A percentile compares a stretch with the other conserved stretches of the same genome.
phyloP scores from a whole-genome alignment of 805 yeast species.

The Yamadazyma nakazawae region DNA sequence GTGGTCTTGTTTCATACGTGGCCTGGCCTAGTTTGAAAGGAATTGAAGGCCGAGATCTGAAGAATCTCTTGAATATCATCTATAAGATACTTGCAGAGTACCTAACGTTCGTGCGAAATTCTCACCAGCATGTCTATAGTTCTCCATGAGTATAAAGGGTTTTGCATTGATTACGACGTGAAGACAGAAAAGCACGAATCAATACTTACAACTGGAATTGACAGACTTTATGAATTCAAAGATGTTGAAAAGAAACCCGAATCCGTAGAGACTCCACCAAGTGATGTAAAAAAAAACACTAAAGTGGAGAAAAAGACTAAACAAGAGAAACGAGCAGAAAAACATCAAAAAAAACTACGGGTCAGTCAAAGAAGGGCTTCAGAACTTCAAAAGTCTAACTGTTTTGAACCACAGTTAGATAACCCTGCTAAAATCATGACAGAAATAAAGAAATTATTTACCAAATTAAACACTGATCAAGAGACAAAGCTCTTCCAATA shows the following conservation, averaged over 20 bases:
- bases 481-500: slow-evolving; percentile 41
- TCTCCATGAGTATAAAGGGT: slow-evolving; percentile 15
- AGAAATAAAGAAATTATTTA: slow-evolving; percentile 19
- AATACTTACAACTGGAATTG: slow-evolving; percentile 13
- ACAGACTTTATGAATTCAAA: slow-evolving; percentile 5
- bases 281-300: background rate
- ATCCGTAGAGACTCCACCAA: background rate
- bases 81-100: background rate
- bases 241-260: background rate
- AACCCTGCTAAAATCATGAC: background rate
- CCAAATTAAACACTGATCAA: slow-evolving; percentile 13
- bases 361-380: slow-evolving; percentile 7
- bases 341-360: slow-evolving; percentile 10
- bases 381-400: background rate
- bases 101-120: background rate
- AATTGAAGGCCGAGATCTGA: slow-evolving; percentile 5
- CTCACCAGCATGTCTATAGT: slow-evolving; percentile 10
- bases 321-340: slow-evolving; percentile 6
- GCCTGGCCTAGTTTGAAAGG: slow-evolving; percentile 75
- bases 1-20: slow-evolving; percentile 77
- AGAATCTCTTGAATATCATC: slow-evolving; percentile 3
- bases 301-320: slow-evolving; percentile 3
- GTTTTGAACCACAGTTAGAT: background rate
- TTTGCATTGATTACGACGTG: slow-evolving; percentile 6
- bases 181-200: slow-evolving; percentile 2